These are phyloP conservation scores for Arthrinium phaeospermum DNA, from an alignment of 2,329 filamentous ascomycete species.

Conservation along the genomic window DNA sequence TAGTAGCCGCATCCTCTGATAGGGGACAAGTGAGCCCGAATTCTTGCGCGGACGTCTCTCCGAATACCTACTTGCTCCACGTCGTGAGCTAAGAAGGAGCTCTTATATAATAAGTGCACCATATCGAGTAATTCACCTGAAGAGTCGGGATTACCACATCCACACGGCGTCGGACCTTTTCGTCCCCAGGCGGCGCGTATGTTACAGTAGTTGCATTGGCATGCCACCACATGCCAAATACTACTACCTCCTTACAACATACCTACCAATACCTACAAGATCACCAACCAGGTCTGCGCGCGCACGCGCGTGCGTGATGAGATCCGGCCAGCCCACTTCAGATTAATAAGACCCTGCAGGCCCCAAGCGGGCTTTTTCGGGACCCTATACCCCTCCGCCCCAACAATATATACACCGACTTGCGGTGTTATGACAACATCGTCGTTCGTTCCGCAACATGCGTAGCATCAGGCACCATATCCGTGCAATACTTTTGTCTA, in stretches of 20 bases:
- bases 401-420: neutral
- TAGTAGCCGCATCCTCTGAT: neutral
- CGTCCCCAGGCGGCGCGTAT: neutral
- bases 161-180: constrained; percentile 4
- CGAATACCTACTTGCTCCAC: neutral
- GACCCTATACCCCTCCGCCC: neutral
- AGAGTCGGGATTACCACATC: neutral
- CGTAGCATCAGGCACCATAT: neutral
- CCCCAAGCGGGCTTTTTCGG: neutral
- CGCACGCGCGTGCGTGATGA: neutral
- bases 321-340: constrained; percentile 1
- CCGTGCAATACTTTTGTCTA: neutral
- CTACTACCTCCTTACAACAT: neutral
- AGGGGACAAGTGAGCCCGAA: neutral
- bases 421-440: neutral
- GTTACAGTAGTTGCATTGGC: neutral
- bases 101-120: neutral
- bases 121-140: neutral
- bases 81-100: neutral
- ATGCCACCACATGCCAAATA: neutral
- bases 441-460: neutral
- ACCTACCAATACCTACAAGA: neutral
- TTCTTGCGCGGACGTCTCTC: neutral
- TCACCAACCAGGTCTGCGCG: neutral
- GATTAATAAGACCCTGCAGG: neutral